Percentiles rank a stretch among this genome's conserved stretches.
Evolutionary conservation across 2,329 filamentous ascomycete species (phyloP).

Genomic region (Penicillium sp.): DNA sequence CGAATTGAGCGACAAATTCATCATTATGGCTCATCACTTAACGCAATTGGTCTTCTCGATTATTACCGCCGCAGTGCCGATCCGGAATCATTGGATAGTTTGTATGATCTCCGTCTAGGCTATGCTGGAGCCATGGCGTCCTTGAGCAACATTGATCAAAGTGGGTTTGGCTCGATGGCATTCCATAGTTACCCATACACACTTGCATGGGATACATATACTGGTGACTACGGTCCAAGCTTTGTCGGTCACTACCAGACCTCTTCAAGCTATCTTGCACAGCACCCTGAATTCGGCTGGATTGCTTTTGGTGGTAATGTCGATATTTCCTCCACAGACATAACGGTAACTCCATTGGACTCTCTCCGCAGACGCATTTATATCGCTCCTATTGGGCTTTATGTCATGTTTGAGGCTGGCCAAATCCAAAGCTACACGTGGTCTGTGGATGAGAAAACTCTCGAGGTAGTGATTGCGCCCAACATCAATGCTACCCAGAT

Average conservation of each 20-base stretch:
- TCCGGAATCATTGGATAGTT: constrained; percentile 37
- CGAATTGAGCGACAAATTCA: constrained; percentile 52
- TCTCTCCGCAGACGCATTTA: constrained; percentile 18
- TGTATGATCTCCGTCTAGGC: constrained; percentile 52
- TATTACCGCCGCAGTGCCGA: constrained; percentile 40
- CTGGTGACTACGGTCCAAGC: constrained; percentile 55
- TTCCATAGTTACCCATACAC: constrained; percentile 58
- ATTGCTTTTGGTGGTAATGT: constrained; percentile 49
- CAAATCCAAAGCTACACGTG: background rate
- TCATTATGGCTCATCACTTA: constrained; percentile 59
- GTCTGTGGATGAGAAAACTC: background rate
- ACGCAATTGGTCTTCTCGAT: constrained; percentile 53
- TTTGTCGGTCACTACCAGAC: constrained; percentile 52
- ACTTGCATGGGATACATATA: constrained; percentile 54
- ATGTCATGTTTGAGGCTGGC: constrained; percentile 17
- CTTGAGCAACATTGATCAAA: constrained; percentile 53
- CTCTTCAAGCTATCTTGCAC: constrained; percentile 48
- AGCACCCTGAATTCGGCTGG: constrained; percentile 45
- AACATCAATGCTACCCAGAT: background rate
- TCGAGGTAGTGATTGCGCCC: background rate
- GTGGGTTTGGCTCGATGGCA: constrained; percentile 52
- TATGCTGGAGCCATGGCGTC: constrained; percentile 54
- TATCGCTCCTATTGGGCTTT: constrained; percentile 18
- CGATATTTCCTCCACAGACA: constrained; percentile 10
- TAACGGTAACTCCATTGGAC: constrained; percentile 19